Conservation (phyloP, 495 filamentous ascomycete species). For the Monascus purpureus region DNA sequence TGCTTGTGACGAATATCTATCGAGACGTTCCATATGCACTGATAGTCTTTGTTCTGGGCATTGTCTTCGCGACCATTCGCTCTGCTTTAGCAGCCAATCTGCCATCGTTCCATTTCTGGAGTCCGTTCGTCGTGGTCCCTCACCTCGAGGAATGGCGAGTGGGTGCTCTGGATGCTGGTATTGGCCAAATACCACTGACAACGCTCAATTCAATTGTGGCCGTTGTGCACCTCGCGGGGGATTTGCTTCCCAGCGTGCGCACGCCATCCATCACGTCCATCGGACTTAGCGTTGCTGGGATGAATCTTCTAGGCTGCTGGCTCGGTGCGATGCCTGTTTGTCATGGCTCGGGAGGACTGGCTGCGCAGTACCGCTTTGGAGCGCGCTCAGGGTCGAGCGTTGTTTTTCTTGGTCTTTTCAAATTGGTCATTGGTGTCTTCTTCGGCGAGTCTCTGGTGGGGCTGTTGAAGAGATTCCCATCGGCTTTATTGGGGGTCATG, state of each 20-base stretch:
- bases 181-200: constrained; percentile 82
- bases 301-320: constrained; percentile 79
- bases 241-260: constrained; percentile 55
- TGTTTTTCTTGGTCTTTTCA: constrained; percentile 62
- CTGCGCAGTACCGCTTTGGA: constrained; percentile 80
- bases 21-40: constrained; percentile 64
- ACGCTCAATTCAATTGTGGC: constrained; percentile 85
- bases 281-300: constrained; percentile 62
- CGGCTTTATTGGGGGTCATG: constrained; percentile 66
- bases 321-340: constrained; percentile 94
- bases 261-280: constrained; percentile 56
- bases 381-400: constrained; percentile 75
- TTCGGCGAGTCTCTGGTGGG: constrained; percentile 54
- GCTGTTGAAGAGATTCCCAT: constrained; percentile 58
- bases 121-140: constrained; percentile 30
- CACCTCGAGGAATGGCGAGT: constrained; percentile 26
- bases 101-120: constrained; percentile 37
- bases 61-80: constrained; percentile 39
- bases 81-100: constrained; percentile 19
- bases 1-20: constrained; percentile 46
- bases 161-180: constrained; percentile 43
- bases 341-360: constrained; percentile 82
- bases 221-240: constrained; percentile 55
- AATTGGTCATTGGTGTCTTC: constrained; percentile 59
- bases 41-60: constrained; percentile 48